These are phyloP conservation scores for Pythium apleroticum DNA, from an alignment of 352 stramenopile genomes.

Conservation along the genomic window DNA sequence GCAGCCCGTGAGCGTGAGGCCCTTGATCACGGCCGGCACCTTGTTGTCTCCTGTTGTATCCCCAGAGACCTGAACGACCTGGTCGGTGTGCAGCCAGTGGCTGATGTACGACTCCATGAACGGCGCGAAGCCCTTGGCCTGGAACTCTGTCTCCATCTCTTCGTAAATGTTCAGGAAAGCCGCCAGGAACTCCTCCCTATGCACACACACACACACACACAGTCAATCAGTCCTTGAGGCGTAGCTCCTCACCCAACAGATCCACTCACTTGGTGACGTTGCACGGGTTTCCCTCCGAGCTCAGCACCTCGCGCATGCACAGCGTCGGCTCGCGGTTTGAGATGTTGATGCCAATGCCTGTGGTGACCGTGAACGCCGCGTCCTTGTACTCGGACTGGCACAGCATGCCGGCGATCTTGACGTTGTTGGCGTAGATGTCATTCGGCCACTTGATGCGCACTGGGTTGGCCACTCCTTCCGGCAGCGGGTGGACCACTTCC, in stretches of 20 bases:
- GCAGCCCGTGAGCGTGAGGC: conserved; percentile 74
- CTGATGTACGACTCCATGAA: conserved; percentile 83
- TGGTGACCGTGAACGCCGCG: conserved; percentile 81
- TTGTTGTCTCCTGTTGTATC: conserved; percentile 39
- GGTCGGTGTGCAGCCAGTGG: conserved; percentile 84
- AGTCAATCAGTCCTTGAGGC: neutral
- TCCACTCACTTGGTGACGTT: conserved; percentile 73
- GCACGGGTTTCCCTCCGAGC: conserved; percentile 51
- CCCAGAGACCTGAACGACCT: conserved; percentile 76
- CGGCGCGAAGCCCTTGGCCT: conserved; percentile 77
- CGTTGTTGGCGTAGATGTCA: conserved; percentile 88
- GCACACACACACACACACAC: neutral
- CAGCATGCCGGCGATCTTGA: conserved; percentile 90
- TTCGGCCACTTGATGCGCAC: conserved; percentile 93
- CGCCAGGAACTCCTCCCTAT: conserved; percentile 83
- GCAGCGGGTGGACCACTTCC: conserved; percentile 50
- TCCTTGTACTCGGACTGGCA: conserved; percentile 88
- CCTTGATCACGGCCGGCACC: conserved; percentile 69
- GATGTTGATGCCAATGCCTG: conserved; percentile 89
- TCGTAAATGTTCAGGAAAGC: conserved; percentile 89
- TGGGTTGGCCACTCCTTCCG: conserved; percentile 34
- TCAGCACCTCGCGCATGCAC: conserved; percentile 83
- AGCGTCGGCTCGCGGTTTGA: conserved; percentile 85
- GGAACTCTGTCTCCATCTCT: conserved; percentile 81
- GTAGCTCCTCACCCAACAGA: neutral